Evolutionary conservation across 768 basidiomycete genomes (phyloP).

Genomic region (Pisolithus marmoratus): DNA sequence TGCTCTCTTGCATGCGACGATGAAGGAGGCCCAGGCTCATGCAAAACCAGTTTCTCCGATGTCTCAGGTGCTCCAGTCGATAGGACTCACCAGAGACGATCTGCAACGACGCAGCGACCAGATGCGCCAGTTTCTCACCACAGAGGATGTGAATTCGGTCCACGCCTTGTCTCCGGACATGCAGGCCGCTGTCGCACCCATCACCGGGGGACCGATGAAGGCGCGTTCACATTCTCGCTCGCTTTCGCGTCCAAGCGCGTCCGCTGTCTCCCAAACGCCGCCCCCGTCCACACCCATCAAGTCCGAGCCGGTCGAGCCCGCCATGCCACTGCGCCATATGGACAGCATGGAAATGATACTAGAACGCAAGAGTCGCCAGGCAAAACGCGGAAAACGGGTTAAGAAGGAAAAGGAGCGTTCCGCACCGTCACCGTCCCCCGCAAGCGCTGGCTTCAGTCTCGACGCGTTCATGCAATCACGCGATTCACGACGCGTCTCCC

Average conservation of each 20-base stretch:
- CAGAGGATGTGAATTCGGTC: conserved; percentile 42
- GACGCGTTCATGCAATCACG: conserved; percentile 51
- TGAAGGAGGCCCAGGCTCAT: conserved; percentile 16
- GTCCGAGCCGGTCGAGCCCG: conserved; percentile 48
- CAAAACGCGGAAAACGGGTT: conserved; percentile 42
- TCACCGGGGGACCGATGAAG: conserved; percentile 35
- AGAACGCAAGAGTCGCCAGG: conserved; percentile 59
- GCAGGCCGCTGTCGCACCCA: conserved; percentile 34
- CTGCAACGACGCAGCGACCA: conserved; percentile 64
- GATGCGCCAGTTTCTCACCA: conserved; percentile 74
- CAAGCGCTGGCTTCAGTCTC: conserved; percentile 39
- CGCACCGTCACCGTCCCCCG: conserved; percentile 48
- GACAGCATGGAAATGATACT: conserved; percentile 76
- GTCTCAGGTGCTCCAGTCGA: conserved; percentile 60
- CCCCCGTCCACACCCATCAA: conserved; percentile 58
- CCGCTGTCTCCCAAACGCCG: conserved; percentile 33
- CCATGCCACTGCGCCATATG: conserved; percentile 49
- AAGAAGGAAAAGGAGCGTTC: conserved; percentile 47
- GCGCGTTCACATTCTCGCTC: conserved; percentile 38
- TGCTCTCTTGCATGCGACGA: not conserved
- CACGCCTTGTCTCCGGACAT: conserved; percentile 35
- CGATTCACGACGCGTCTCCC: conserved; percentile 41
- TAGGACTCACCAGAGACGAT: conserved; percentile 77
- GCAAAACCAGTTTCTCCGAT: conserved; percentile 53
- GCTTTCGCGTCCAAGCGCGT: conserved; percentile 45